Evolutionary conservation across 306 rosid species (phyloP).

Genomic region (Cucumis melo): DNA sequence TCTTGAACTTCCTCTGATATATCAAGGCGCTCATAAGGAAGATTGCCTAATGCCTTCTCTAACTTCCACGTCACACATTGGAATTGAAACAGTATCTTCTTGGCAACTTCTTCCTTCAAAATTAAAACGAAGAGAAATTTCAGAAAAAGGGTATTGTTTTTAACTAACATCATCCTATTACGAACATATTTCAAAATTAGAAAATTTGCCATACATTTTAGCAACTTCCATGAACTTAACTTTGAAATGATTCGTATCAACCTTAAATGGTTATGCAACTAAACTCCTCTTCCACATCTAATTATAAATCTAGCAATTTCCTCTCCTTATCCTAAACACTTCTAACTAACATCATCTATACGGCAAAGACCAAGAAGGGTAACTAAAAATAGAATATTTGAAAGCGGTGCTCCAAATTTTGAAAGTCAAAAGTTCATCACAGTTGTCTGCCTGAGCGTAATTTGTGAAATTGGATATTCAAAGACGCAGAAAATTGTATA

Average conservation of each 20-base stretch:
- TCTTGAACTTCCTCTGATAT: conserved; percentile 92
- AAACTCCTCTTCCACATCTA: neutral
- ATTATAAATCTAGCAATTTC: neutral
- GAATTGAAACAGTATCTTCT: conserved; percentile 53
- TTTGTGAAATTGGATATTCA: neutral
- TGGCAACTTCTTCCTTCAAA: conserved; percentile 66
- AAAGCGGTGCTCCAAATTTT: neutral
- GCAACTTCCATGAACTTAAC: neutral
- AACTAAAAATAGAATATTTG: neutral
- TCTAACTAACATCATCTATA: neutral
- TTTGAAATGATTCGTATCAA: neutral
- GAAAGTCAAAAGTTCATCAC: neutral
- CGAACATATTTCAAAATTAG: neutral
- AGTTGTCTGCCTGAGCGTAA: neutral
- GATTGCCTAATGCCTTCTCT: conserved; percentile 55
- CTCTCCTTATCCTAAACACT: neutral
- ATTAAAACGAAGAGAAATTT: conserved; percentile 39
- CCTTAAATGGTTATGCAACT: neutral
- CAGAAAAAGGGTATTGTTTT: conserved; percentile 32
- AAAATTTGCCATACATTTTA: neutral
- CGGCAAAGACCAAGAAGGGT: neutral
- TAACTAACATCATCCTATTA: neutral
- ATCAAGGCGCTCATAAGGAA: conserved; percentile 56
- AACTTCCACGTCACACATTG: conserved; percentile 80
- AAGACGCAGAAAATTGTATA: neutral